These are phyloP conservation scores for Sugiyamaella pinicola DNA, from an alignment of 1,139 yeast species.

Conservation along the genomic window DNA sequence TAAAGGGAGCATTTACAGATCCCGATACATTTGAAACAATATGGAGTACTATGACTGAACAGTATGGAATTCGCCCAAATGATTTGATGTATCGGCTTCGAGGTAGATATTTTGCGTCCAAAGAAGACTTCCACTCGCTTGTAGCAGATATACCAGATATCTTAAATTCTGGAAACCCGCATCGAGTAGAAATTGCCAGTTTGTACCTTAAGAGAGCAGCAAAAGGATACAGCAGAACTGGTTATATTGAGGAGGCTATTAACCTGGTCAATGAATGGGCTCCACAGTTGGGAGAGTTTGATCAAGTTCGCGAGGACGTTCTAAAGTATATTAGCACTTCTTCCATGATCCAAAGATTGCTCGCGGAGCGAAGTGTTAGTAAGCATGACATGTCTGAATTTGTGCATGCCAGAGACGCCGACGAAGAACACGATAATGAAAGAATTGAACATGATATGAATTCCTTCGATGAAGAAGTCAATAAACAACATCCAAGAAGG, in stretches of 20 bases:
- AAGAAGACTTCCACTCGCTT: conserved; percentile 17
- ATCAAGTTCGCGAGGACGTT: conserved; percentile 21
- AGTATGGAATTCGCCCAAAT: conserved; percentile 28
- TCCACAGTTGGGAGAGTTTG: conserved; percentile 24
- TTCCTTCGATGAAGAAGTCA: neutral
- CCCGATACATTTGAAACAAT: conserved; percentile 31
- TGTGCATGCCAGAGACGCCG: neutral
- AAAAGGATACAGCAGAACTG: conserved; percentile 25
- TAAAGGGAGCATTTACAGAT: conserved; percentile 30
- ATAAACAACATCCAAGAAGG: conserved; percentile 12
- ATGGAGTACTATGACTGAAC: conserved; percentile 32
- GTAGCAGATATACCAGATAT: conserved; percentile 16
- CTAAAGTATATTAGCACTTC: conserved; percentile 24
- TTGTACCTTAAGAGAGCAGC: conserved; percentile 22
- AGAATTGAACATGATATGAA: neutral
- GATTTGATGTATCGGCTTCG: conserved; percentile 30
- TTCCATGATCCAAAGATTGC: conserved; percentile 9
- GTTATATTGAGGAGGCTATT: conserved; percentile 29
- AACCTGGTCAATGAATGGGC: conserved; percentile 31
- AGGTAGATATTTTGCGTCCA: conserved; percentile 21
- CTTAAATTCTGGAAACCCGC: conserved; percentile 15
- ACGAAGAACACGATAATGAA: neutral
- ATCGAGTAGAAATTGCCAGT: conserved; percentile 20
- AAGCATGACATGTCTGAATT: neutral
- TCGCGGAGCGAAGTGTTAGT: conserved; percentile 1